Evolutionary conservation across 2,329 filamentous ascomycete species (phyloP).

Genomic region (Beauveria sp.): DNA sequence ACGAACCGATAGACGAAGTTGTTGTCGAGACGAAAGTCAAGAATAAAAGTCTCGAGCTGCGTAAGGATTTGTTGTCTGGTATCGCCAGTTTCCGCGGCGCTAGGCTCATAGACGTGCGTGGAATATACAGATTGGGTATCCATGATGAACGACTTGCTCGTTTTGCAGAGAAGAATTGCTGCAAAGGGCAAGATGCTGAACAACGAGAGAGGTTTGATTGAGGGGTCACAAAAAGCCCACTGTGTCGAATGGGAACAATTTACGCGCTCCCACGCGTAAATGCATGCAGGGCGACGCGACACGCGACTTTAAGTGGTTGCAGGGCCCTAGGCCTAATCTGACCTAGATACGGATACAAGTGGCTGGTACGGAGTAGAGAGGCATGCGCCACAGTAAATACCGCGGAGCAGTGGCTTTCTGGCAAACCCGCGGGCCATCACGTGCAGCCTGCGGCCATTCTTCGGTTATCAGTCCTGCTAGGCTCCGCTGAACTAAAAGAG

Average conservation of each 20-base stretch:
- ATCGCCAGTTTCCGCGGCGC: conserved; percentile 58
- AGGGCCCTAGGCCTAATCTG: conserved; percentile 9
- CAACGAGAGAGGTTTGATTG: background rate
- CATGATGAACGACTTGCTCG: conserved; percentile 41
- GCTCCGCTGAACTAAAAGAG: background rate
- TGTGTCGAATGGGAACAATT: conserved; percentile 6
- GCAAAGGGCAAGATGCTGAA: background rate
- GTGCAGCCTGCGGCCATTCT: conserved; percentile 6
- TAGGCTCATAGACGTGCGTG: conserved; percentile 68
- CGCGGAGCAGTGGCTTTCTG: background rate
- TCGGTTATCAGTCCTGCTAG: background rate
- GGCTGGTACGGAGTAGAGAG: background rate
- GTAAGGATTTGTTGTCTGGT: conserved; percentile 65
- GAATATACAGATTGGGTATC: conserved; percentile 85
- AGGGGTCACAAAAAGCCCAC: conserved; percentile 5
- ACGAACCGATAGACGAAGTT: conserved; percentile 82
- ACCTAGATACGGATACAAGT: background rate
- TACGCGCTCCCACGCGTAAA: conserved; percentile 13
- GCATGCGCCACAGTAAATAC: background rate
- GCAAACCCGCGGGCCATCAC: background rate
- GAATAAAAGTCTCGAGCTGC: conserved; percentile 81
- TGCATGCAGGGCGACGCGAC: conserved; percentile 12
- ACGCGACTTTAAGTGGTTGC: conserved; percentile 26
- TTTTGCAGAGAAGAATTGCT: background rate
- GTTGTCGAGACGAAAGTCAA: conserved; percentile 91